Base-by-base conservation (phyloP, 805 yeast species). In the Danielia reshetovae region DNA sequence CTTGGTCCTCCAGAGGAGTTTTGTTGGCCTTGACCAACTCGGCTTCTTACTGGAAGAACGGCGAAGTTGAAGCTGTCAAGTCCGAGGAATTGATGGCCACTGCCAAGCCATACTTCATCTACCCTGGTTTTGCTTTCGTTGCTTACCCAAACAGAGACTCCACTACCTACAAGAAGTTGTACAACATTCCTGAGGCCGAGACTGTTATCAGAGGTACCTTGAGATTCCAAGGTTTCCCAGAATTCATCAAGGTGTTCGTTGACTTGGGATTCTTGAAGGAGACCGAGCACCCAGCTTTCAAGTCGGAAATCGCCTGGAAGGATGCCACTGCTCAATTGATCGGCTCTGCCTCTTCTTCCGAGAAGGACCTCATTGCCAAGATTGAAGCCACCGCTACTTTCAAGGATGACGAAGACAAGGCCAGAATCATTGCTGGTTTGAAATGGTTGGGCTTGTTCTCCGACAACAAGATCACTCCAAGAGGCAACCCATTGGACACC, bases 1-100 rank as follows among this genome's bases (percentile, higher is more conserved):
- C 97, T 27, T 93, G 98, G 98, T 87, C 97, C 21, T 89, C 97
- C 24, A 81, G 98, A 68, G 98, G 98, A 68, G 97, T 93, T 27
- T 70, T 93, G 57, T 76, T 93, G 55, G 98, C 98, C 13, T 76
- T 93, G 59, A 83, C 96, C 75, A 94, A 93, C 73, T 70, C 83
- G 43, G 98, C 97, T 45, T 79, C 79, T 52, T 90, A 79, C 73
- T 90, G 81, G 77, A 69, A 82, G 66, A 81, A 87, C 57, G 97
- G 96, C 56, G 63, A 86, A 58, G 65, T 86, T 48, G 95, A 74
- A 40, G 75, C 79, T 30, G 81, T 93, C 55, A 72, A 76, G 39
- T 87, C 95, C 32, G 93, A 85, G 64, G 96, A 87, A 50, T 76
- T 93, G 62, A 93, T 93, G 98, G 82, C 84, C 49, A 71, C 93